Evolutionary conservation across 2,329 filamentous ascomycete species (phyloP).

Genomic region (Coleophoma crateriformis): DNA sequence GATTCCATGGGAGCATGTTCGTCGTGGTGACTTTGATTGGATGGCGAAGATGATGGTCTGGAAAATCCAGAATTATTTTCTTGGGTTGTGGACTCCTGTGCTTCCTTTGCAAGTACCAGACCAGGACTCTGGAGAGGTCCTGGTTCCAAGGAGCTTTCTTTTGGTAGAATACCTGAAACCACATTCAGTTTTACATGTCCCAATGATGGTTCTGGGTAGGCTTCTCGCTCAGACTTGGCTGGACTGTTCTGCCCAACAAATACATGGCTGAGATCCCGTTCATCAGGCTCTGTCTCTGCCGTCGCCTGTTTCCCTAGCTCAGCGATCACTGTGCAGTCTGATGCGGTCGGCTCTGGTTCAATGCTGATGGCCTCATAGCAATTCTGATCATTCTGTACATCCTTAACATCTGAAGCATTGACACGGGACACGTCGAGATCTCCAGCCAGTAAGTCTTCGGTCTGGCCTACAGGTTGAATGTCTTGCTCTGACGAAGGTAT

Average conservation of each 20-base stretch:
- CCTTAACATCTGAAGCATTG: too few relatives aligned
- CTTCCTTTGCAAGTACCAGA: neutral
- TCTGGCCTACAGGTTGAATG: neutral
- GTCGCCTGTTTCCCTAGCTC: neutral
- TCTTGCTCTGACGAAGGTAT: neutral
- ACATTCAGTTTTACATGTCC: too few relatives aligned
- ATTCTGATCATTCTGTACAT: too few relatives aligned
- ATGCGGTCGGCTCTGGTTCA: too few relatives aligned
- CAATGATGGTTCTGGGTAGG: too few relatives aligned
- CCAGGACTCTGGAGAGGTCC: too few relatives aligned
- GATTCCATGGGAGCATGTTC: constrained; percentile 18
- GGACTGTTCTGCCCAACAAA: neutral
- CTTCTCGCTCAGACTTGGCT: neutral
- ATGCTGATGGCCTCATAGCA: too few relatives aligned
- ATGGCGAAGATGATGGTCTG: constrained; percentile 22
- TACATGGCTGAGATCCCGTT: neutral
- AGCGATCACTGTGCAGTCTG: too few relatives aligned
- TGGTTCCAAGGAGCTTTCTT: too few relatives aligned
- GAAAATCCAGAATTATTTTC: constrained; percentile 14
- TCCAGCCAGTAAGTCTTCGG: too few relatives aligned
- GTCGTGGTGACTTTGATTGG: constrained; percentile 22
- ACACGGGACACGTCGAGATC: too few relatives aligned
- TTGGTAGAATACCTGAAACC: too few relatives aligned
- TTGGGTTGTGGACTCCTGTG: constrained; percentile 4
- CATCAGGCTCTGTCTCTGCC: neutral